Conservation (phyloP, 2,329 filamentous ascomycete genomes). For the Eutypella sp. region DNA sequence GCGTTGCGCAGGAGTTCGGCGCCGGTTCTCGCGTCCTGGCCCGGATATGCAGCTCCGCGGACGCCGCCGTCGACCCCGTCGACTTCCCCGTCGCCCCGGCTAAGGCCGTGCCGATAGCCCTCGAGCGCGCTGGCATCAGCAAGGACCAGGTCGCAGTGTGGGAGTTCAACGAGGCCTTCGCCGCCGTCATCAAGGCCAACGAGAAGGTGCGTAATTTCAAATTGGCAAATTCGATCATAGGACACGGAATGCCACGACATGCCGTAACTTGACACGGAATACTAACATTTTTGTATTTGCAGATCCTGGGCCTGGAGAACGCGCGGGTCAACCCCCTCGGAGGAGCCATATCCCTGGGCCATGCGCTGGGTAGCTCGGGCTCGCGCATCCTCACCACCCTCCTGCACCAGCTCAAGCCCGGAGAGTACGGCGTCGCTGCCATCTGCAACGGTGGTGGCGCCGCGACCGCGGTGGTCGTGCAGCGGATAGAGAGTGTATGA, state of each 20-base stretch:
- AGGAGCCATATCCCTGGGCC: slow-evolving; percentile 86
- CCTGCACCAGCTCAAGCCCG: slow-evolving; percentile 83
- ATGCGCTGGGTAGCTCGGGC: slow-evolving; percentile 89
- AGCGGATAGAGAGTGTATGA: slow-evolving; percentile 63
- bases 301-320: slow-evolving; percentile 75
- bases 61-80: slow-evolving; percentile 84
- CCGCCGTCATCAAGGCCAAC: slow-evolving; percentile 91
- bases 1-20: slow-evolving; percentile 75
- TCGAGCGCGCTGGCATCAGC: slow-evolving; percentile 83
- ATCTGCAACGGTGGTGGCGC: slow-evolving; percentile 97
- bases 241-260: too few species aligned
- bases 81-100: slow-evolving; percentile 93
- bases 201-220: too few species aligned
- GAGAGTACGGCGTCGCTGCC: slow-evolving; percentile 90
- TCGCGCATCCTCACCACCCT: slow-evolving; percentile 86
- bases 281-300: slow-evolving; percentile 7
- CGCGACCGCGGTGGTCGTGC: slow-evolving; percentile 85
- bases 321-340: slow-evolving; percentile 83
- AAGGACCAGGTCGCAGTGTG: slow-evolving; percentile 89
- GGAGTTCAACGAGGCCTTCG: slow-evolving; percentile 99
- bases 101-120: slow-evolving; percentile 84
- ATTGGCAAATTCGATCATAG: too few species aligned
- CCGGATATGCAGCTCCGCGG: slow-evolving; percentile 76
- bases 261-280: too few species aligned
- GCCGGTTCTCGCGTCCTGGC: slow-evolving; percentile 77